These are phyloP conservation scores for Rhizophagus sp. DNA, from an alignment of 192 early-diverging fungal genomes.

Conservation along the genomic window DNA sequence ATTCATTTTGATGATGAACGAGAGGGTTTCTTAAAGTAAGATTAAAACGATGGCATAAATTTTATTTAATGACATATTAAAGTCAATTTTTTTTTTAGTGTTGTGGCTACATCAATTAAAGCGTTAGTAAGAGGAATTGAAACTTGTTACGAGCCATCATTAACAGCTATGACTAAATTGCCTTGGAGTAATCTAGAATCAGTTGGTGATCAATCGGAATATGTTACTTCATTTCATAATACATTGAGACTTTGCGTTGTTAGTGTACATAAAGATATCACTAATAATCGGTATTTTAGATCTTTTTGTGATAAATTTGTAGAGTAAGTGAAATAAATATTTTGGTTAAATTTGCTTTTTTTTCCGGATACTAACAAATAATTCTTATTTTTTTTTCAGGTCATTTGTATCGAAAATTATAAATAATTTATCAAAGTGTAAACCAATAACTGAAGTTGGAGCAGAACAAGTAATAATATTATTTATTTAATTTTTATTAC, in stretches of 20 bases:
- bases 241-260: constrained; percentile 58
- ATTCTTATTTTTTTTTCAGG: constrained; percentile 38
- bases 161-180: constrained; percentile 72
- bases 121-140: constrained; percentile 70
- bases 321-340: constrained; percentile 59
- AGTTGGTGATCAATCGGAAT: constrained; percentile 94
- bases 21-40: constrained; percentile 78
- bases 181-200: constrained; percentile 81
- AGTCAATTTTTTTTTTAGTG: constrained; percentile 34
- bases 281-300: constrained; percentile 75
- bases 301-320: constrained; percentile 93
- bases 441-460: constrained; percentile 88
- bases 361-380: neutral
- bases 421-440: constrained; percentile 71
- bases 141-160: constrained; percentile 63
- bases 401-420: constrained; percentile 71
- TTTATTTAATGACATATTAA: too few species aligned
- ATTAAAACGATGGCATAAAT: neutral
- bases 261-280: constrained; percentile 62
- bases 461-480: constrained; percentile 80
- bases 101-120: constrained; percentile 66
- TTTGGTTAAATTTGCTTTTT: neutral
- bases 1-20: constrained; percentile 77
- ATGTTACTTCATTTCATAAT: constrained; percentile 69
- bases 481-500: neutral